Conservation (phyloP, 139 green algal species). For the Klebsormidium nitens region DNA sequence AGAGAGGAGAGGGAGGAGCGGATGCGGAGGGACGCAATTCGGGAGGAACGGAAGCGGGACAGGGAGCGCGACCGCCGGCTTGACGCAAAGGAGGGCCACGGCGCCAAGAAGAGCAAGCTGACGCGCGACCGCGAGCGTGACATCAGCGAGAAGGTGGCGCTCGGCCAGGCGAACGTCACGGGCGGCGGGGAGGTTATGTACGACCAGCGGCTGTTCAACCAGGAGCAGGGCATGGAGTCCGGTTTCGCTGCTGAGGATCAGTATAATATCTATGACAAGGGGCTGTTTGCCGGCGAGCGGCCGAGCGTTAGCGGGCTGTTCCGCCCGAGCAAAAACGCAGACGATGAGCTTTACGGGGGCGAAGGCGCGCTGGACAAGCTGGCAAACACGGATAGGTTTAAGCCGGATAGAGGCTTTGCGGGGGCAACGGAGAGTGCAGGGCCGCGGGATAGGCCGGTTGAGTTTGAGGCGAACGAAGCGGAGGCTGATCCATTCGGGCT, state of each 20-base stretch:
- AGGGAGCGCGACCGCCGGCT: constrained; percentile 82
- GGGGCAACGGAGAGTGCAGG: constrained; percentile 49
- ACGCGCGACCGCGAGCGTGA: constrained; percentile 91
- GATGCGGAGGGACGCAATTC: constrained; percentile 68
- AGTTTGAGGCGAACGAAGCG: constrained; percentile 79
- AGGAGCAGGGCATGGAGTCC: constrained; percentile 74
- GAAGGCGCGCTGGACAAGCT: constrained; percentile 9
- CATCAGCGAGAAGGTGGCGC: constrained; percentile 82
- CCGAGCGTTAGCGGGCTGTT: constrained; percentile 48
- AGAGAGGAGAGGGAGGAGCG: constrained; percentile 71
- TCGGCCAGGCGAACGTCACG: constrained; percentile 58
- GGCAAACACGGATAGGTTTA: constrained; percentile 69
- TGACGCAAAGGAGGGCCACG: constrained; percentile 58
- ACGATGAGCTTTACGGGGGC: constrained; percentile 39
- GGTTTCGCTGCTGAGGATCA: constrained; percentile 80
- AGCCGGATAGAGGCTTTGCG: constrained; percentile 83
- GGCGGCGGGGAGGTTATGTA: constrained; percentile 83
- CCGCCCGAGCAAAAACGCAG: constrained; percentile 41
- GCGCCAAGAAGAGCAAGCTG: constrained; percentile 82
- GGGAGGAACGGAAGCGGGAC: constrained; percentile 71
- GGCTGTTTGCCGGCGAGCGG: constrained; percentile 75
- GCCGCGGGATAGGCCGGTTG: constrained; percentile 49
- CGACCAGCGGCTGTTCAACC: constrained; percentile 97
- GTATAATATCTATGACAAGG: constrained; percentile 96
- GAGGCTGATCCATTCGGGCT: constrained; percentile 94